phyloP scores from a whole-genome alignment of 768 basidiomycete species.

The Agaricus subrufescens region DNA sequence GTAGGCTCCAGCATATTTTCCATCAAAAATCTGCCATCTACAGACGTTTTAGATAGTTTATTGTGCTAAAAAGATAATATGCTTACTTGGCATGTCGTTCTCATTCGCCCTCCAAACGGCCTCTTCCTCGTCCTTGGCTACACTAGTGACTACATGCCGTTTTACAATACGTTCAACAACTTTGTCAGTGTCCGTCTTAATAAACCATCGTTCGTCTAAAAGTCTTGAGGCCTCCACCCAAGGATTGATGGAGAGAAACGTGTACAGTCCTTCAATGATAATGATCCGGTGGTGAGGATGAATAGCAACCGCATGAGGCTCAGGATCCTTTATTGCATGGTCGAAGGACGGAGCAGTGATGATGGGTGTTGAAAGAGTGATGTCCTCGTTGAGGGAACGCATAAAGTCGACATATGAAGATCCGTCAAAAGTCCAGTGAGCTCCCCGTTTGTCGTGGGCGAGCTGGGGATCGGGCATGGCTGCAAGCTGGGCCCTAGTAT shows the following conservation, averaged over 20 bases:
- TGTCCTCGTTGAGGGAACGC: slow-evolving; percentile 37
- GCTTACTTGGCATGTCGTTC: slow-evolving; percentile 71
- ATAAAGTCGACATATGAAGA: slow-evolving; percentile 68
- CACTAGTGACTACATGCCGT: slow-evolving; percentile 75
- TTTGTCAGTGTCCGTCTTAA: slow-evolving; percentile 51
- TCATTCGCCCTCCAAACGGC: slow-evolving; percentile 68
- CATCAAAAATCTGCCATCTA: slow-evolving; percentile 43
- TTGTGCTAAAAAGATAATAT: slow-evolving; percentile 12
- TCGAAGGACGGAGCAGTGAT: slow-evolving; percentile 80
- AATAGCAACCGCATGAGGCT: slow-evolving; percentile 52
- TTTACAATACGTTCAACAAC: slow-evolving; percentile 59
- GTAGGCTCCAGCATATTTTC: slow-evolving; percentile 44
- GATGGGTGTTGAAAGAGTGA: slow-evolving; percentile 14
- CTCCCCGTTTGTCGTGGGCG: slow-evolving; percentile 79
- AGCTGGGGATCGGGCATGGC: slow-evolving; percentile 67
- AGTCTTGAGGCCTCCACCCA: slow-evolving; percentile 64
- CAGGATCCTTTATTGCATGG: slow-evolving; percentile 85
- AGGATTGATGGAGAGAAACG: slow-evolving; percentile 64
- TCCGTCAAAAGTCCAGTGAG: slow-evolving; percentile 89
- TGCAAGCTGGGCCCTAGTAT: slow-evolving; percentile 74
- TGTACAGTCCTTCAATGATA: slow-evolving; percentile 88
- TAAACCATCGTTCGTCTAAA: slow-evolving; percentile 78
- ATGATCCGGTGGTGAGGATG: slow-evolving; percentile 67
- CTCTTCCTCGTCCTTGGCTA: slow-evolving; percentile 59
- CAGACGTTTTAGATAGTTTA: not conserved